Evolutionary conservation across 2,329 filamentous ascomycete genomes (phyloP), one percentile per base, ranked within the genome.

Genomic region (Pseudogymnoascus sp.): DNA sequence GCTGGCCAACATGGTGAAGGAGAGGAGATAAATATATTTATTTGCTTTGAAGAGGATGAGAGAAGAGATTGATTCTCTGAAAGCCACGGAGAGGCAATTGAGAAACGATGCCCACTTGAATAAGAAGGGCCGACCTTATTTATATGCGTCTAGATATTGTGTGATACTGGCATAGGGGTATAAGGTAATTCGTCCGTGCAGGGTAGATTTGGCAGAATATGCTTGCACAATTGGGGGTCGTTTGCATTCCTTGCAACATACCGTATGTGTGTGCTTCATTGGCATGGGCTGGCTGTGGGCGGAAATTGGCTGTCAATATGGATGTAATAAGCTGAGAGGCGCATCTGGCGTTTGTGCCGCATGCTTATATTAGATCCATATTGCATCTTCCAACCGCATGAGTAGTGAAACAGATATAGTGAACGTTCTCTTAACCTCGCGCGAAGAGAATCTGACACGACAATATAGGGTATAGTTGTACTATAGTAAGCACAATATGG

Each of bases 121-220:
- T 10, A 18, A 34, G 26, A 57, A 34, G 51, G 51, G 51, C 51
- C 51, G 29, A 34, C 10, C 29, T 18, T 57, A 57, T 34, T 57
- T 57, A 57, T 34, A 57, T 57, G 12, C 51, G 10, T 34, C 5
- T 7, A 34, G 23, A 57, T 34, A 12, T 34, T 57, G 12, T 34
- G 26, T 34, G 29, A 57, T n/a, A 34, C 8, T n/a, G 3, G 4
- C 51, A 18, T 16, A 3, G 29, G 16, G 29, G 8, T 54, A 31
- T 29, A 14, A 31, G 7, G 51, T 57, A 31, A n/a, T 7, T n/a
- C 11, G 29, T 34, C 51, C 51, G 51, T 18, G 51, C 51, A 57
- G 29, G 51, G 26, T 34, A 57, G 26, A 57, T 57, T 57, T 34
- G 51, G 51, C 51, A 57, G 51, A 57, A 57, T 57, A 57, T 57